Conservation (phyloP, 345 rosid species). For the Lumnitzera racemosa region DNA sequence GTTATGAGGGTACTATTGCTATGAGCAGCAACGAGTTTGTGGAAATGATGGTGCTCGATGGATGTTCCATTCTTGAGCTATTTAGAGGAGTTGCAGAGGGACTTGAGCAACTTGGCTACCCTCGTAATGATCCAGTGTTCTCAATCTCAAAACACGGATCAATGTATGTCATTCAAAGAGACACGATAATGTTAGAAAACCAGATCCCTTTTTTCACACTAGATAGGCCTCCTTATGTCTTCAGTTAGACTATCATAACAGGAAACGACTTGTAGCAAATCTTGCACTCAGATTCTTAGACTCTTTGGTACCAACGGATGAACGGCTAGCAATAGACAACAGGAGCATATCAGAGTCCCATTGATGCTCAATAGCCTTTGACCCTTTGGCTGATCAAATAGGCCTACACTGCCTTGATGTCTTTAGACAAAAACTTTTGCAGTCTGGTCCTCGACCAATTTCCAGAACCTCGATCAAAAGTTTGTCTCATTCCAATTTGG, state of each 20-base stretch:
- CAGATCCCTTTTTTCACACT: slow-evolving; percentile 8
- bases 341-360: slow-evolving; percentile 41
- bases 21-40: background rate
- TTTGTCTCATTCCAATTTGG: slow-evolving; percentile 46
- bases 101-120: background rate
- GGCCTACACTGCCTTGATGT: slow-evolving; percentile 82
- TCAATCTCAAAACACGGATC: background rate
- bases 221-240: slow-evolving; percentile 29
- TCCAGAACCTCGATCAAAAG: slow-evolving; percentile 44
- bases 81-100: background rate
- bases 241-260: slow-evolving; percentile 43
- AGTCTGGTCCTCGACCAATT: slow-evolving; percentile 46
- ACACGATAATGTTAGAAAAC: slow-evolving; percentile 13
- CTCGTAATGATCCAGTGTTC: slow-evolving; percentile 6
- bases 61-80: slow-evolving; percentile 14
- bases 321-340: slow-evolving; percentile 54
- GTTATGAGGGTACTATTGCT: background rate
- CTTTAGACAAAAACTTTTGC: slow-evolving; percentile 53
- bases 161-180: slow-evolving; percentile 2
- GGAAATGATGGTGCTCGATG: slow-evolving; percentile 10
- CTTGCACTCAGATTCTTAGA: slow-evolving; percentile 73
- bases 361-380: slow-evolving; percentile 29
- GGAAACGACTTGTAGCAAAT: slow-evolving; percentile 54
- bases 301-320: slow-evolving; percentile 82
- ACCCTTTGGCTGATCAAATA: slow-evolving; percentile 53